phyloP scores from a whole-genome alignment of 768 basidiomycete genomes.

The Boletus vermiculosoides region DNA sequence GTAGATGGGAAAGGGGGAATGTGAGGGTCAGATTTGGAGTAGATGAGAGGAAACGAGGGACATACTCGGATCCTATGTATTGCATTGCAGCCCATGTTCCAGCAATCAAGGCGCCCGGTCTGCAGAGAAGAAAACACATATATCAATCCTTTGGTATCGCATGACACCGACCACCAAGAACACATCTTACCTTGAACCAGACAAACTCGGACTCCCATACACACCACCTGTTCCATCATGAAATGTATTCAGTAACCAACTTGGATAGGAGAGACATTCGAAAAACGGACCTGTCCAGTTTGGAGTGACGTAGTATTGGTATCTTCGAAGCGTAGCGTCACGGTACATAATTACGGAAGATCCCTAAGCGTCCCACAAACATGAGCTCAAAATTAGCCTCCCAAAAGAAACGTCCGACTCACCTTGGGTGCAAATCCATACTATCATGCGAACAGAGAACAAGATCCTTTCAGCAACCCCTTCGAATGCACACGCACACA shows the following conservation, averaged over 20 bases:
- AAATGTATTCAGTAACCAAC: not conserved
- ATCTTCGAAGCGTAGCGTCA: constrained; percentile 65
- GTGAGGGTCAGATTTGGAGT: not conserved
- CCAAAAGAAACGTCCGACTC: constrained; percentile 5
- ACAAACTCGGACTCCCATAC: constrained; percentile 86
- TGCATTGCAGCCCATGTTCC: constrained; percentile 98
- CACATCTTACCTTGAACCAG: constrained; percentile 75
- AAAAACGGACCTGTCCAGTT: constrained; percentile 64
- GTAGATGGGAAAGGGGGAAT: no score
- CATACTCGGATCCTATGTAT: constrained; percentile 83
- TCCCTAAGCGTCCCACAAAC: constrained; percentile 47
- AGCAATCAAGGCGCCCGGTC: constrained; percentile 90
- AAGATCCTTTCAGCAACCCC: constrained; percentile 1
- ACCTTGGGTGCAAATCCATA: constrained; percentile 96
- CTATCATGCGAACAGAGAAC: constrained; percentile 34
- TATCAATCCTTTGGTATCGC: not conserved
- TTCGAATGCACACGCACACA: not conserved
- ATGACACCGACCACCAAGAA: not conserved
- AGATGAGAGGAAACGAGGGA: constrained; percentile 6
- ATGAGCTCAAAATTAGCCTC: not conserved
- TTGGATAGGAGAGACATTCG: not conserved
- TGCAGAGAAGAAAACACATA: constrained; percentile 23
- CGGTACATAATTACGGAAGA: constrained; percentile 96
- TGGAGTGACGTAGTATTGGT: constrained; percentile 86
- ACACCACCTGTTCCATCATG: constrained; percentile 59